These are phyloP conservation scores for Curvularia lunata DNA, from an alignment of 2,329 filamentous ascomycete genomes.

Conservation along the genomic window DNA sequence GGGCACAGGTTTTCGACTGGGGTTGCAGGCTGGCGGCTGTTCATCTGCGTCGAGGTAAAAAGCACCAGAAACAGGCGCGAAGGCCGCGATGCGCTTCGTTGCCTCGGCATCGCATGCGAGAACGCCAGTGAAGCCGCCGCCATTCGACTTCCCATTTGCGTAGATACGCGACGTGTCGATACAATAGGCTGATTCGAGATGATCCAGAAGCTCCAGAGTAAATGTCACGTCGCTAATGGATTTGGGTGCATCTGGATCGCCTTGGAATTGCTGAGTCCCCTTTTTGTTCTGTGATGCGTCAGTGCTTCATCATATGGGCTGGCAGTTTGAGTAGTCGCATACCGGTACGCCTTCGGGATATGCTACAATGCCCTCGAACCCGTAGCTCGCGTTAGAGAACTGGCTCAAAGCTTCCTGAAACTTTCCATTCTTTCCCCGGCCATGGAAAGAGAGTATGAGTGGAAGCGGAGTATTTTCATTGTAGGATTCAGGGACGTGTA, in stretches of 20 bases:
- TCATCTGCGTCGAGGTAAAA: constrained; percentile 48
- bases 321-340: constrained; percentile 7
- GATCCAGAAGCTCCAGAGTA: constrained; percentile 52
- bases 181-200: constrained; percentile 53
- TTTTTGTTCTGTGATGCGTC: constrained; percentile 15
- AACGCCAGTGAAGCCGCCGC: constrained; percentile 58
- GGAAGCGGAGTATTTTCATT: constrained; percentile 45
- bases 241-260: constrained; percentile 50
- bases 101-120: constrained; percentile 56
- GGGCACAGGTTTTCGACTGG: constrained; percentile 41
- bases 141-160: constrained; percentile 61
- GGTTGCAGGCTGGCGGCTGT: constrained; percentile 37
- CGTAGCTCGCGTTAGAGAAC: constrained; percentile 54
- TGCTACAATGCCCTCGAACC: constrained; percentile 53
- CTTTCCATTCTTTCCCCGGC: constrained; percentile 47
- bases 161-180: constrained; percentile 56
- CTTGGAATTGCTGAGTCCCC: constrained; percentile 49
- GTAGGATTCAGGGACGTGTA: constrained; percentile 52
- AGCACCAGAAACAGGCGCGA: constrained; percentile 57
- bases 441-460: constrained; percentile 59
- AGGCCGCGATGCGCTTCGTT: constrained; percentile 56
- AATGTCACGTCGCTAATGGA: constrained; percentile 55
- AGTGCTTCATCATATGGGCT: not conserved
- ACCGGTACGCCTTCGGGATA: constrained; percentile 54
- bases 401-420: constrained; percentile 53